Conservation (phyloP, 495 filamentous ascomycete species). For the Penicillium robsamsonii region DNA sequence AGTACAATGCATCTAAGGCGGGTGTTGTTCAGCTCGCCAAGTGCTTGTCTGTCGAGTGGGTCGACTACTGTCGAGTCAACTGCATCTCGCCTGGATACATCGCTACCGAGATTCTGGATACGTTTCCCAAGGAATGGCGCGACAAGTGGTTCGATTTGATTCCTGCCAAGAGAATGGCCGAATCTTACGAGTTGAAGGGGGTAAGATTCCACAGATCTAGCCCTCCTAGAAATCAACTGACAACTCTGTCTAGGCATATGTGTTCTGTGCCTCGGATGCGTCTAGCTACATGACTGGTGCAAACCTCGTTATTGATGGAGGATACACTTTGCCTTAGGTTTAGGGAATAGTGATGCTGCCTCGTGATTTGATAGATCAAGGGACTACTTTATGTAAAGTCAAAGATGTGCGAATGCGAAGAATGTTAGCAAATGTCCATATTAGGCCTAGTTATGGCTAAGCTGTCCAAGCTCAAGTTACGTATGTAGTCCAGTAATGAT, state of each 20-base stretch:
- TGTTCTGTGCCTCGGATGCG: conserved; percentile 37
- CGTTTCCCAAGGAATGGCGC: conserved; percentile 22
- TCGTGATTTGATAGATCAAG: background rate
- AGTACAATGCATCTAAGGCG: conserved; percentile 44
- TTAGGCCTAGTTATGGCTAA: background rate
- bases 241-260: conserved; percentile 22
- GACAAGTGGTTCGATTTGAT: conserved; percentile 30
- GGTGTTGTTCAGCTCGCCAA: conserved; percentile 38
- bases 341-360: background rate
- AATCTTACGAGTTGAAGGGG: conserved; percentile 34
- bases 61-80: conserved; percentile 42
- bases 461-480: background rate
- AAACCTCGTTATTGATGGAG: conserved; percentile 36
- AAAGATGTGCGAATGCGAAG: background rate
- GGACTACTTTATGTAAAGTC: background rate
- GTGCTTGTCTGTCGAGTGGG: conserved; percentile 40
- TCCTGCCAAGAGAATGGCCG: conserved; percentile 32
- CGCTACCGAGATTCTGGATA: conserved; percentile 36
- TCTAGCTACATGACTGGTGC: conserved; percentile 39
- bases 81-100: conserved; percentile 47
- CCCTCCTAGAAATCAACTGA: conserved; percentile 1
- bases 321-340: conserved; percentile 27
- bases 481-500: background rate
- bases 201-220: conserved; percentile 16
- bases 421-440: background rate